Percentiles rank a stretch among this genome's conserved stretches.
Conservation (phyloP, 1,284 basidiomycete genomes). For the Entoloma clypeatum region DNA sequence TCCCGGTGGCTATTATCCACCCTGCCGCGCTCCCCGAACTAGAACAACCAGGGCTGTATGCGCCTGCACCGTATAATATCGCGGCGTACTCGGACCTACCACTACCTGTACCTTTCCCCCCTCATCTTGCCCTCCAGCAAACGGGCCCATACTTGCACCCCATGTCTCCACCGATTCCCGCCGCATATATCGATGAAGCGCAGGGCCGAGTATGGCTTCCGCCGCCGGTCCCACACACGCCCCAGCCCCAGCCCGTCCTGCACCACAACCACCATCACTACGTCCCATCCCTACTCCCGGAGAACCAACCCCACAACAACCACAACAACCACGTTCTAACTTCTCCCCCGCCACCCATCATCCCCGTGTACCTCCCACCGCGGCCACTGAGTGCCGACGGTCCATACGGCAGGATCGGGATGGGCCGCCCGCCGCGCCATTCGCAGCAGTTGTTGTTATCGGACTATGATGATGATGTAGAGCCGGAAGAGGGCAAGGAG, state of each 20-base stretch:
- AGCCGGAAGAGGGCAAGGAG: slow-evolving; percentile 55
- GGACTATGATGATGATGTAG: slow-evolving; percentile 15
- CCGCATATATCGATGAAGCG: slow-evolving; percentile 35
- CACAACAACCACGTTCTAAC: too few relatives aligned
- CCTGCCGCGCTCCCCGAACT: slow-evolving; percentile 49
- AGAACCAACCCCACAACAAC: slow-evolving; percentile 23
- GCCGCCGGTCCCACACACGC: slow-evolving; percentile 28
- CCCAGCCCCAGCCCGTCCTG: slow-evolving; percentile 17
- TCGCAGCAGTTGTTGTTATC: too few relatives aligned
- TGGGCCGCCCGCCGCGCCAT: too few relatives aligned
- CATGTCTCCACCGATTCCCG: slow-evolving; percentile 33
- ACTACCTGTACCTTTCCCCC: too few relatives aligned
- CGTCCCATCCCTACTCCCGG: slow-evolving; percentile 21
- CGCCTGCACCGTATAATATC: slow-evolving; percentile 4
- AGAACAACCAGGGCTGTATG: slow-evolving; percentile 20
- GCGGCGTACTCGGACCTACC: too few relatives aligned
- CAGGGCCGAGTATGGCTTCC: slow-evolving; percentile 50
- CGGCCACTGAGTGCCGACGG: slow-evolving; percentile 15
- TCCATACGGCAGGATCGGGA: slow-evolving; percentile 7
- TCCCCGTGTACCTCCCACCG: slow-evolving; percentile 11
- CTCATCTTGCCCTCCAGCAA: slow-evolving; percentile 14
- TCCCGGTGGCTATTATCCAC: slow-evolving; percentile 65
- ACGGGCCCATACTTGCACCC: slow-evolving; percentile 35
- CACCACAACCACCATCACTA: slow-evolving; percentile 14
- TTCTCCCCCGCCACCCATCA: slow-evolving; percentile 28